Evolutionary conservation across 2,329 filamentous ascomycete genomes (phyloP).

Genomic region (Tolypocladium inflatum): DNA sequence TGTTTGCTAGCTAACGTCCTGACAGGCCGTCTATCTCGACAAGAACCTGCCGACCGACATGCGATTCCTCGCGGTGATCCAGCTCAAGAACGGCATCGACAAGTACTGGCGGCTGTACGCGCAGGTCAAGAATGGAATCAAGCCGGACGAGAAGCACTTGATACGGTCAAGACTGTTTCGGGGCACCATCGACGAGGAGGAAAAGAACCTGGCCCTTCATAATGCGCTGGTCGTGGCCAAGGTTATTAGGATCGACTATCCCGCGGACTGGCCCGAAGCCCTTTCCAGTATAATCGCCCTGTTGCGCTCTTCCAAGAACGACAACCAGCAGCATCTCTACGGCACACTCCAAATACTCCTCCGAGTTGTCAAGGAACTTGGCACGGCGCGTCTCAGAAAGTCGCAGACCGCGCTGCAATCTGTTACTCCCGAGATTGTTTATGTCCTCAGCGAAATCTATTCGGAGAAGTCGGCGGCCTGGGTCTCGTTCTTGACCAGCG

Average conservation of each 20-base stretch:
- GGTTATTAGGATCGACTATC: slow-evolving; percentile 82
- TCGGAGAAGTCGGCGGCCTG: slow-evolving; percentile 61
- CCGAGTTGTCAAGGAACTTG: slow-evolving; percentile 83
- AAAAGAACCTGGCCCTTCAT: slow-evolving; percentile 69
- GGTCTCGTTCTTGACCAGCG: slow-evolving; percentile 50
- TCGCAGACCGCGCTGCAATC: slow-evolving; percentile 70
- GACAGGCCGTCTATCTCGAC: slow-evolving; percentile 71
- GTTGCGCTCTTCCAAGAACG: slow-evolving; percentile 43
- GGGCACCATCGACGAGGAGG: slow-evolving; percentile 67
- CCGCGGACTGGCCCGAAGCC: slow-evolving; percentile 68
- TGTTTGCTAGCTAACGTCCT: background rate
- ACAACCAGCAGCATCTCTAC: slow-evolving; percentile 56
- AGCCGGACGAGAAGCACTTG: slow-evolving; percentile 62
- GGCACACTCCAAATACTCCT: slow-evolving; percentile 70
- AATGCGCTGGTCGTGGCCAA: slow-evolving; percentile 85
- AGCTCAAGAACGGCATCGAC: slow-evolving; percentile 94
- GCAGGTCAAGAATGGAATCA: slow-evolving; percentile 51
- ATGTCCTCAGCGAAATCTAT: slow-evolving; percentile 71
- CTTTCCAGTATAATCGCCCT: slow-evolving; percentile 52
- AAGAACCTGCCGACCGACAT: slow-evolving; percentile 65
- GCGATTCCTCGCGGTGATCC: slow-evolving; percentile 83
- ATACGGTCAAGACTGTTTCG: slow-evolving; percentile 71
- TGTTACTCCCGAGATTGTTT: slow-evolving; percentile 75
- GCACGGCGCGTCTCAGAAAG: slow-evolving; percentile 65
- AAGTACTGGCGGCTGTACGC: slow-evolving; percentile 75